phyloP scores from a whole-genome alignment of 257 asterid species.

The Solanum neorickii region DNA sequence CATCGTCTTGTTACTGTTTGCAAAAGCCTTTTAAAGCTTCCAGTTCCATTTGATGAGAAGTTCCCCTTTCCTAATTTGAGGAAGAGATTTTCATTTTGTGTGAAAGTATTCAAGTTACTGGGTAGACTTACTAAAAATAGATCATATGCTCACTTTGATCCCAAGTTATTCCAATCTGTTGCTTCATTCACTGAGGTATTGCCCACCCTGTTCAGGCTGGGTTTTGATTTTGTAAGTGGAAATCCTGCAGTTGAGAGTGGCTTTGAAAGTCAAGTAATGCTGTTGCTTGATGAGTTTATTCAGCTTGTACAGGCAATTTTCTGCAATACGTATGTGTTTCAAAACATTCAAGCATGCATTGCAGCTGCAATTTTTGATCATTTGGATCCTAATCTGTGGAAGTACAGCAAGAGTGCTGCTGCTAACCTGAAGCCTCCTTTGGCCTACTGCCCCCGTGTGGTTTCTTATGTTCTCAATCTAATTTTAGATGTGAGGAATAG shows the following conservation, averaged over 20 bases:
- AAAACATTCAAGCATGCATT: constrained; percentile 59
- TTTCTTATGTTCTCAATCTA: constrained; percentile 55
- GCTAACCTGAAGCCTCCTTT: constrained; percentile 50
- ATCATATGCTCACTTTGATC: constrained; percentile 39
- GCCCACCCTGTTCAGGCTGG: constrained; percentile 47
- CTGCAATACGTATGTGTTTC: constrained; percentile 38
- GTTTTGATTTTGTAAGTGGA: constrained; percentile 50
- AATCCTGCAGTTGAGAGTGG: constrained; percentile 47
- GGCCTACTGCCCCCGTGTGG: constrained; percentile 77
- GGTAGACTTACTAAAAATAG: constrained; percentile 43
- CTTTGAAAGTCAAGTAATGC: constrained; percentile 54
- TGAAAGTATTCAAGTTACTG: constrained; percentile 62
- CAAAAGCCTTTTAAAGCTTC: constrained; percentile 43
- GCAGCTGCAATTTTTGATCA: constrained; percentile 56
- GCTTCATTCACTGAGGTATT: constrained; percentile 49
- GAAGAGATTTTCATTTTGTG: constrained; percentile 50
- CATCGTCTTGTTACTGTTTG: constrained; percentile 52
- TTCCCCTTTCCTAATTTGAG: constrained; percentile 35
- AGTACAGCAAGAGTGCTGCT: constrained; percentile 31
- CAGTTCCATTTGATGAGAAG: constrained; percentile 47
- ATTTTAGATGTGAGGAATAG: constrained; percentile 52
- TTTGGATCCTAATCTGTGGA: constrained; percentile 56
- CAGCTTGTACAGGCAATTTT: constrained; percentile 51
- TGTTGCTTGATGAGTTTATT: constrained; percentile 69
- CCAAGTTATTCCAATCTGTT: constrained; percentile 47